A percentile compares a stretch with the other conserved stretches of the same genome.
Conservation (phyloP, 768 basidiomycete species). For the Tylopilus vinaceipallidus region DNA sequence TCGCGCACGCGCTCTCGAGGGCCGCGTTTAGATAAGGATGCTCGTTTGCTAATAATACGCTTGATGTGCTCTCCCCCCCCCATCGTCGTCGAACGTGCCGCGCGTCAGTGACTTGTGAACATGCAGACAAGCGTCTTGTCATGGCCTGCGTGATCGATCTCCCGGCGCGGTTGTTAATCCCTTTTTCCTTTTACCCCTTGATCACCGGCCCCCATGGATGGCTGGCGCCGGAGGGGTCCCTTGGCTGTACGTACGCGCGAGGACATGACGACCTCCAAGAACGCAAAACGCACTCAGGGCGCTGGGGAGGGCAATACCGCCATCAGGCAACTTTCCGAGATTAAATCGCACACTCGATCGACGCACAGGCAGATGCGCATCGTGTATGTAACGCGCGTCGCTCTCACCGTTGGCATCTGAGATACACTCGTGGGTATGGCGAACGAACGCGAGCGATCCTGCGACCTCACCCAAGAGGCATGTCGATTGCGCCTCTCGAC, state of each 20-base stretch:
- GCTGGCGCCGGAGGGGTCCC: too few relatives aligned
- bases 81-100: constrained; percentile 5
- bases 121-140: constrained; percentile 6
- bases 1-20: not conserved
- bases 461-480: constrained; percentile 24
- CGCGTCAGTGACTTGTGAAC: constrained; percentile 4
- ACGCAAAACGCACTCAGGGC: constrained; percentile 7
- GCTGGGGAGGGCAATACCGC: constrained; percentile 7
- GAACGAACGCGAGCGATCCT: constrained; percentile 20
- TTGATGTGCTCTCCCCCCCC: constrained; percentile 4
- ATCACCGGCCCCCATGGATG: too few relatives aligned
- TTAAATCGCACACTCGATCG: constrained; percentile 28
- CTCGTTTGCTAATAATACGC: constrained; percentile 12
- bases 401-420: constrained; percentile 24
- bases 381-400: constrained; percentile 1
- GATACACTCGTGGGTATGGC: constrained; percentile 31
- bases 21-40: constrained; percentile 8
- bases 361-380: constrained; percentile 12
- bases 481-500: constrained; percentile 18
- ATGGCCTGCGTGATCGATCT: constrained; percentile 15
- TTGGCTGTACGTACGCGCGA: constrained; percentile 14
- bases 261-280: constrained; percentile 7
- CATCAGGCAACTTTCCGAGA: constrained; percentile 17
- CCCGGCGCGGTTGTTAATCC: not conserved
- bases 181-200: not conserved